Conservation (phyloP, 2,329 filamentous ascomycete genomes). For the Capronia epimyces region DNA sequence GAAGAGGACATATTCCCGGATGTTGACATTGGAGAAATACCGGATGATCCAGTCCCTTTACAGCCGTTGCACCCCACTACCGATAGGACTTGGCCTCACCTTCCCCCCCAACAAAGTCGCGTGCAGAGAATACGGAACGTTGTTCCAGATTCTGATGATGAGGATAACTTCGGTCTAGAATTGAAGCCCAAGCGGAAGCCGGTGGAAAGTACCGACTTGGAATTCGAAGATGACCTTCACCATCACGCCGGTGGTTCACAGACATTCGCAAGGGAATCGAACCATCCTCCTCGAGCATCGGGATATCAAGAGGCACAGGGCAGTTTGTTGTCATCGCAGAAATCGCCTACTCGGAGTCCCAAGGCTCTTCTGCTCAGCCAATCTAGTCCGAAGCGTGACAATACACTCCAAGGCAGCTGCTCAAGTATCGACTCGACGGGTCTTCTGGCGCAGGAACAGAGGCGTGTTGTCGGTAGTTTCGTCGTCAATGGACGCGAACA, state of each 20-base stretch:
- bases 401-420: slow-evolving; percentile 12
- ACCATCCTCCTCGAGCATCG: not conserved
- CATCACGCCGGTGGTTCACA: not conserved
- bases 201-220: not conserved
- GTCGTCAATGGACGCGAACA: slow-evolving; percentile 11
- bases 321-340: slow-evolving; percentile 2
- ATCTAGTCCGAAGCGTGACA: not conserved
- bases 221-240: not conserved
- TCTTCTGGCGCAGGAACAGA: slow-evolving; percentile 13
- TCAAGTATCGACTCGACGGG: slow-evolving; percentile 2
- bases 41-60: not conserved
- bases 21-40: not conserved
- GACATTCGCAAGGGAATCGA: not conserved
- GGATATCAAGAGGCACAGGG: not conserved
- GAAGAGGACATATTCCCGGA: not conserved
- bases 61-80: not conserved
- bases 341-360: not conserved
- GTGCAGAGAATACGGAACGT: slow-evolving; percentile 1
- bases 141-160: slow-evolving; percentile 22
- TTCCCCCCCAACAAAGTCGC: not conserved
- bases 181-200: not conserved
- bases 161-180: slow-evolving; percentile 3
- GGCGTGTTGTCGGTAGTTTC: slow-evolving; percentile 17
- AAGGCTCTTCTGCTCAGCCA: not conserved
- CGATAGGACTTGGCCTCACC: not conserved